Percentiles rank a stretch among this genome's conserved stretches.
These are phyloP conservation scores for Cenchrus purpureus DNA, from an alignment of 176 grass and related monocot species.

Conservation along the genomic window DNA sequence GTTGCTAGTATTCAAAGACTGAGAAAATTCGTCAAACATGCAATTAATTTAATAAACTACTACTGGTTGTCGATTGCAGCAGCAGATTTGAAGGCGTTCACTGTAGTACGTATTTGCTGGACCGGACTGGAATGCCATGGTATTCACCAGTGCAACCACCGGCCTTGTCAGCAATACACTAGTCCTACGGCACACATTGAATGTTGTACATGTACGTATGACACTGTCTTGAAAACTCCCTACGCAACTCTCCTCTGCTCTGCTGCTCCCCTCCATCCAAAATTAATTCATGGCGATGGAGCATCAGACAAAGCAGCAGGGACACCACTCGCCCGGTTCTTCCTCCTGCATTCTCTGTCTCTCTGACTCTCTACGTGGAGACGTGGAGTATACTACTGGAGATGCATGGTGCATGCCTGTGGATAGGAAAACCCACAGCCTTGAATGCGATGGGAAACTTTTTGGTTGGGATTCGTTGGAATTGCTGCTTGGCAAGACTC, in stretches of 20 bases:
- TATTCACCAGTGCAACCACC: constrained; percentile 37
- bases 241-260: background rate
- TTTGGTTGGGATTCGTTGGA: constrained; percentile 41
- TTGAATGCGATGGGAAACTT: constrained; percentile 53
- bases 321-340: constrained; percentile 11
- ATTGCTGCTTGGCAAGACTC: constrained; percentile 39
- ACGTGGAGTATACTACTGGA: background rate
- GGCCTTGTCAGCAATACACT: constrained; percentile 12
- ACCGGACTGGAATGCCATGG: constrained; percentile 17
- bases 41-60: background rate
- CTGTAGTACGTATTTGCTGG: background rate
- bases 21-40: background rate
- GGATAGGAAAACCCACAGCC: constrained; percentile 52
- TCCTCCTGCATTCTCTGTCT: background rate
- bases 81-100: constrained; percentile 25
- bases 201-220: background rate
- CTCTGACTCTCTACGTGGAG: background rate
- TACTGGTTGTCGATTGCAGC: background rate
- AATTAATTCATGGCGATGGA: constrained; percentile 2
- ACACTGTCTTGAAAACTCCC: background rate
- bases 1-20: background rate
- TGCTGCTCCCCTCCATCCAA: background rate
- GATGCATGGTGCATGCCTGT: constrained; percentile 19
- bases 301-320: constrained; percentile 5
- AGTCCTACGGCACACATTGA: constrained; percentile 33